Percentiles rank a stretch among this genome's conserved stretches.
phyloP scores from a whole-genome alignment of 192 early-diverging fungal species.

The Podila epicladia region DNA sequence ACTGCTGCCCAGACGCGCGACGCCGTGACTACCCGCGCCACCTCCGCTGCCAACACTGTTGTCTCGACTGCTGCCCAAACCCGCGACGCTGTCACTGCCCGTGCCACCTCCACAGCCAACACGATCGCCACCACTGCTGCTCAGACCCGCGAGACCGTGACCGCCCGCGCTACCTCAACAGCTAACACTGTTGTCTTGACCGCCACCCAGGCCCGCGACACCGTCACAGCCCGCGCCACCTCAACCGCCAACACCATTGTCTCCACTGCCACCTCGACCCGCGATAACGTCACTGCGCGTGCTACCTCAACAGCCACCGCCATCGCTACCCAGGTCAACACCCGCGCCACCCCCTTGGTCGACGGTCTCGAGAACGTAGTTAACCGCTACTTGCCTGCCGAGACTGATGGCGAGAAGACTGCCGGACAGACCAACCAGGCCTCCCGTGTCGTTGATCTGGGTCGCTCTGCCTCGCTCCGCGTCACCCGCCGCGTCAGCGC shows the following conservation, averaged over 20 bases:
- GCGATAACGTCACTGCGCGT: conserved; percentile 16
- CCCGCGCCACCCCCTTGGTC: conserved; percentile 49
- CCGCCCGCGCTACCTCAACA: conserved; percentile 30
- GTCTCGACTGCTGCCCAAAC: conserved; percentile 57
- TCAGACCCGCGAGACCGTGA: conserved; percentile 37
- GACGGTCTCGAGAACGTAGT: conserved; percentile 44
- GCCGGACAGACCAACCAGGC: conserved; percentile 47
- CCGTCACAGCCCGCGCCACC: conserved; percentile 60
- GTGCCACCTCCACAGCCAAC: background rate
- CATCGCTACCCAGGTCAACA: conserved; percentile 68
- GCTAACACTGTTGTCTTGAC: conserved; percentile 14
- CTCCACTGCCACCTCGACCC: conserved; percentile 33
- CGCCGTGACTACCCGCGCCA: background rate
- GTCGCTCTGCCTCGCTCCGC: conserved; percentile 40
- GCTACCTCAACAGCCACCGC: conserved; percentile 34
- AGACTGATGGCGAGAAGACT: conserved; percentile 27
- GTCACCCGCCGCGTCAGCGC: conserved; percentile 45
- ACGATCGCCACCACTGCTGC: conserved; percentile 63
- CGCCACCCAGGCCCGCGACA: conserved; percentile 16
- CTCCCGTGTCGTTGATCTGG: conserved; percentile 44
- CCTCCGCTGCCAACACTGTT: conserved; percentile 13
- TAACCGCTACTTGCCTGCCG: conserved; percentile 46
- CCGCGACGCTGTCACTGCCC: background rate
- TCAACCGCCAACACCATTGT: conserved; percentile 43
- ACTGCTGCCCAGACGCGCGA: conserved; percentile 18